Evolutionary conservation across 257 asterid species (phyloP), one percentile per base, ranked within the genome.

Genomic region (Thymus mandschuricus): DNA sequence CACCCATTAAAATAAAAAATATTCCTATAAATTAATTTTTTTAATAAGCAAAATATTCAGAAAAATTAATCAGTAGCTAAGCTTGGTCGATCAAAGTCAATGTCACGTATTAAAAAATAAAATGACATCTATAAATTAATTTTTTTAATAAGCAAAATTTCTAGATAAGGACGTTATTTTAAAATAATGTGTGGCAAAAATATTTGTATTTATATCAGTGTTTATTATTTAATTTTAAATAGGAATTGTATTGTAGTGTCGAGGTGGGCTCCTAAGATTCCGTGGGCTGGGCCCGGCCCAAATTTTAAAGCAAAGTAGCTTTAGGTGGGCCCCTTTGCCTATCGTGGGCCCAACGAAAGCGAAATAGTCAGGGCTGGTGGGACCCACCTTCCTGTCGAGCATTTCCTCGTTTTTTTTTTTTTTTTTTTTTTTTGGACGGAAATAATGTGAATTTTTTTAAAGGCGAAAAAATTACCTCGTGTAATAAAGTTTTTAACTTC

Each of bases 301-400:
- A 40, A 45, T 60, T 59, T 8, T 40, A 66, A 68, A 68, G 2
- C 0, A 60, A 60, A 60, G 60, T 41, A 35, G 43, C 49, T 68
- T 60, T 68, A 41, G 29, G 66, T 41, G 29, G 79, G 75, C 12
- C 78, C 67, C 27, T 11, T 28, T 13, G 5, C 54, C 9, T 8
- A 8, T 0, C 1, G 7, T 12, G 48, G 76, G 68, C 69, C 80
- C 76, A 57, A 11, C 29, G 76, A 66, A 64, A 76, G 65, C 28
- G 54, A 64, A 10, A 30, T 41, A 40, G 44, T 43, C 33, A 3
- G 4, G 67, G 67, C 9, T 3, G 4, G 4, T 40, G 67, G 67
- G 51, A 28, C 69, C 74, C 74, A 31, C 76, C 71, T 3, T n/a
- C n/a, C 28, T 72, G 71, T 72, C 76, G 58, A 38, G 54, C 2